Evolutionary conservation across 2,329 filamentous ascomycete genomes (phyloP).

Genomic region (Hymenoscyphus fraxineus): DNA sequence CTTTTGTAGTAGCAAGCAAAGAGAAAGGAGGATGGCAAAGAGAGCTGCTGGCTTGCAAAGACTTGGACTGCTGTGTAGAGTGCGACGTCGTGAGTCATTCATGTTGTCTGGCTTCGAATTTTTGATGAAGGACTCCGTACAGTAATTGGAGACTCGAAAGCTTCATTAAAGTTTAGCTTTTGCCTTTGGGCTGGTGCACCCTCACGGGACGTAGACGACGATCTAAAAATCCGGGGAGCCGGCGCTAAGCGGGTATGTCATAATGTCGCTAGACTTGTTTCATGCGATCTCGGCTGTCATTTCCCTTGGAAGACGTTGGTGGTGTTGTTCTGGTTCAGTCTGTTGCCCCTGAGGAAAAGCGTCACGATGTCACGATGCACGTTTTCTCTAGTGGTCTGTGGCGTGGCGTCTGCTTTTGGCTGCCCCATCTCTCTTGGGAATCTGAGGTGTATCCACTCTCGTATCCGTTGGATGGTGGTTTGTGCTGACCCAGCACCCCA

Average conservation of each 20-base stretch:
- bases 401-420: not conserved
- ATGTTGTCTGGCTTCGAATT: not conserved
- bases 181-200: too few relatives aligned
- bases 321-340: too few relatives aligned
- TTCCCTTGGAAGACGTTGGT: not conserved
- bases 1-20: not conserved
- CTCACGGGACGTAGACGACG: not conserved
- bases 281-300: not conserved
- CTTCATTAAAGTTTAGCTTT: too few relatives aligned
- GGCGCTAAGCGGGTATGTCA: not conserved
- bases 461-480: too few relatives aligned
- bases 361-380: constrained; percentile 1
- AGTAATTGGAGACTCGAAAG: not conserved
- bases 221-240: not conserved
- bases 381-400: not conserved
- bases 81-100: not conserved
- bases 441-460: too few relatives aligned
- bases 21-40: too few relatives aligned
- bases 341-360: not conserved
- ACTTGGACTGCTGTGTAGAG: not conserved
- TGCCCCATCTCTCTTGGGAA: too few relatives aligned
- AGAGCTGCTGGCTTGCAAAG: not conserved
- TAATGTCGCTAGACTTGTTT: too few relatives aligned
- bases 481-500: too few relatives aligned
- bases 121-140: not conserved